A percentile compares a stretch with the other conserved stretches of the same genome.
phyloP scores from a whole-genome alignment of 768 basidiomycete species.

The Paxillus involutus region DNA sequence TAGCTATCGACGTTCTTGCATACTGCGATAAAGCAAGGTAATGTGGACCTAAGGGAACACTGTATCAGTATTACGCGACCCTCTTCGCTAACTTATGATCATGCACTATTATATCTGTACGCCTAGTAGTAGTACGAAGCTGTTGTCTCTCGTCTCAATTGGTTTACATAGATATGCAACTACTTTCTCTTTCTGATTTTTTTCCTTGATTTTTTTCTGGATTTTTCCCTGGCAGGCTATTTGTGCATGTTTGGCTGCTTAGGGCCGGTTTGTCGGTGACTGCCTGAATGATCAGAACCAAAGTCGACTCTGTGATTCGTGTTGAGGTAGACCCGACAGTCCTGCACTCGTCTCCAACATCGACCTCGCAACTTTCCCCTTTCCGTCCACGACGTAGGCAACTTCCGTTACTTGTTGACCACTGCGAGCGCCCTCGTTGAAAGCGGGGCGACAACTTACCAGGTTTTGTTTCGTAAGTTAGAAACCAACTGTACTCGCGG shows the following conservation, averaged over 20 bases:
- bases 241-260: constrained; percentile 34
- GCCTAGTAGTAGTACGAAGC: constrained; percentile 14
- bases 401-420: not conserved
- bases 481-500: constrained; percentile 25
- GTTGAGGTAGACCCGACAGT: constrained; percentile 25
- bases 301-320: constrained; percentile 23
- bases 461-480: constrained; percentile 17
- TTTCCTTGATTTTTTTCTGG: not conserved
- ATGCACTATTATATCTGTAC: constrained; percentile 30
- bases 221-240: not conserved
- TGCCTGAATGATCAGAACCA: constrained; percentile 16
- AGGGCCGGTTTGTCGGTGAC: constrained; percentile 31
- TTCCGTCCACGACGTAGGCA: constrained; percentile 18
- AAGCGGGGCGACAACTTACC: constrained; percentile 17
- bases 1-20: constrained; percentile 29
- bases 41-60: constrained; percentile 26
- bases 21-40: constrained; percentile 28
- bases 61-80: constrained; percentile 33
- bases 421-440: not conserved
- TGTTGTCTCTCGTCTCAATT: constrained; percentile 1
- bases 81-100: constrained; percentile 20
- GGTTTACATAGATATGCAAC: not conserved
- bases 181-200: not conserved
- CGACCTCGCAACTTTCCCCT: constrained; percentile 20
- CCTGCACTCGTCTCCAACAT: constrained; percentile 25